Conservation (phyloP, 331 rosid species). For the Saraca asoca region DNA sequence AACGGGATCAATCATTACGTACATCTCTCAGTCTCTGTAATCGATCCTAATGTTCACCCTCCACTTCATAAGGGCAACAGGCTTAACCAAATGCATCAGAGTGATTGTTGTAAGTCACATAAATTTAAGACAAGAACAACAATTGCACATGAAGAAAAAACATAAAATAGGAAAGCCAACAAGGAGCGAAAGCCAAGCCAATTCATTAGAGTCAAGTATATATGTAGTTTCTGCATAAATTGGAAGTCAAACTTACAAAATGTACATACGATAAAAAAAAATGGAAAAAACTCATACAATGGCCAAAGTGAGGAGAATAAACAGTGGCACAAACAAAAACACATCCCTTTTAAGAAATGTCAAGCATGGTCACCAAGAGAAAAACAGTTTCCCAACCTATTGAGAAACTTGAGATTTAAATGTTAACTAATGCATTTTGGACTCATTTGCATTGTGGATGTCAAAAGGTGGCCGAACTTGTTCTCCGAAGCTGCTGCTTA, state of each 20-base stretch:
- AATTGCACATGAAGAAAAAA: neutral
- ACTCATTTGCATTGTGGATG: constrained; percentile 24
- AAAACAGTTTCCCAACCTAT: constrained; percentile 32
- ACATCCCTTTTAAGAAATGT: neutral
- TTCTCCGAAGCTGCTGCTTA: constrained; percentile 55
- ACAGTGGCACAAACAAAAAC: constrained; percentile 21
- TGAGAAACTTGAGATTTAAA: constrained; percentile 30
- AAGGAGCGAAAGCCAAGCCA: constrained; percentile 10
- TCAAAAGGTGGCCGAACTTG: constrained; percentile 52
- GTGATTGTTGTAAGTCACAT: neutral
- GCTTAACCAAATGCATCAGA: constrained; percentile 9
- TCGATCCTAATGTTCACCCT: too few species aligned
- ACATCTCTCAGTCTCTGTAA: too few species aligned
- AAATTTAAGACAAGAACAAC: neutral
- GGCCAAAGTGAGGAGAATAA: constrained; percentile 22
- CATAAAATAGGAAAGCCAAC: constrained; percentile 1
- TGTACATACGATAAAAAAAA: constrained; percentile 36
- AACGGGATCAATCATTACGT: too few species aligned
- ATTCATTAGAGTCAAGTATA: constrained; percentile 25
- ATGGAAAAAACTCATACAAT: constrained; percentile 27
- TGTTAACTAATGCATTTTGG: constrained; percentile 27
- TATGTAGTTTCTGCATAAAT: constrained; percentile 28
- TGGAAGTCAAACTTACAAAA: constrained; percentile 35
- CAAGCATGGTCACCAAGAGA: constrained; percentile 8
- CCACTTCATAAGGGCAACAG: neutral